Base-by-base conservation (phyloP, 441 rosid genomes). In the Erodium moschatum region DNA sequence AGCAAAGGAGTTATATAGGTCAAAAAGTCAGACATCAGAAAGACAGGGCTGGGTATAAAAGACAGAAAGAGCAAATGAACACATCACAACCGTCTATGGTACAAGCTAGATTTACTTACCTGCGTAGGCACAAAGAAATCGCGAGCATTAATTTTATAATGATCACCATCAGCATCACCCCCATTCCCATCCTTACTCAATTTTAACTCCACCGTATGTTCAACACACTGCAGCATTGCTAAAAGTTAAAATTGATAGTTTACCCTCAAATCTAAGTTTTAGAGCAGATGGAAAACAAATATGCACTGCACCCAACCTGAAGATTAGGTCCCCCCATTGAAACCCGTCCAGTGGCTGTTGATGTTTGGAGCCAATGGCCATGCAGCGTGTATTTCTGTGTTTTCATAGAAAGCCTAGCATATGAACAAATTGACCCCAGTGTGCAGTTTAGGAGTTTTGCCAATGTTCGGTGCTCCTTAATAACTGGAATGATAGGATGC, bases 311-410 rank as follows among this genome's bases (percentile, higher is more conserved):
- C 64, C 71, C 73, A 71, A 94, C 99, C 94, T 94, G 99, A 81
- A 94, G 97, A 85, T 94, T 91, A 73, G 98, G 98, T 78, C 89
- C 92, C 76, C 83, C 91, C 75, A 87, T 84, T 74, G 98, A 93
- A 79, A 93, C 86, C 64, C 99, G 82, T 65, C 99, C 99, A 40
- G 99, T 94, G 67, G 97, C 92, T 15, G 99, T 91, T 21, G 99
- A 94, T 58, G 99, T 91, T 80, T 94, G 99, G 71, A 94, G 94
- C 99, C 97, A 94, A 76, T 72, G 96, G 56, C 99, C 97, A 70
- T 90, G 97, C 61, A 94, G 72, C 58, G 85, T 85, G 82, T 89
- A 83, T 75, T 86, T 94, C 79, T 89, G 89, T 18, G 87, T 82
- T 73, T 81, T 82, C 72, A 74, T 69, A 69, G 91, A 82, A 77